phyloP scores from a whole-genome alignment of 345 rosid genomes.

The Syzygium aqueum region DNA sequence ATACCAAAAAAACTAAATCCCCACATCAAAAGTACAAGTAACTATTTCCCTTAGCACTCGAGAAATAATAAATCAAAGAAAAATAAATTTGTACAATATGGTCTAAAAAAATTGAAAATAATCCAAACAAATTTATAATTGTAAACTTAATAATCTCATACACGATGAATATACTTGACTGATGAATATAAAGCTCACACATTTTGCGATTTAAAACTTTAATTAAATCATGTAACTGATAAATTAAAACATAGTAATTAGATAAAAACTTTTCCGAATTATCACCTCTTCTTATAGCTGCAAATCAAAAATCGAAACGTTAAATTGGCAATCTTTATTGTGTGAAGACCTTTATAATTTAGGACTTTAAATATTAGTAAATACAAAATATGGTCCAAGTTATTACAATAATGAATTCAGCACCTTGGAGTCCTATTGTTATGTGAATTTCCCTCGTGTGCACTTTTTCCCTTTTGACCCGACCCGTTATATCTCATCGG shows the following conservation, averaged over 20 bases:
- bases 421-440: neutral
- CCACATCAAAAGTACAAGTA: neutral
- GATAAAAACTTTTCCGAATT: neutral
- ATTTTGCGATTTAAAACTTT: neutral
- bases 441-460: neutral
- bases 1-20: neutral
- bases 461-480: neutral
- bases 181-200: neutral
- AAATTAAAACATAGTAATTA: neutral
- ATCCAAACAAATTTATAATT: neutral
- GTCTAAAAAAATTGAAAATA: neutral
- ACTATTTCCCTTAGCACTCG: neutral
- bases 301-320: neutral
- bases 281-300: neutral
- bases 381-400: neutral
- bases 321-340: neutral
- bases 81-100: neutral
- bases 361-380: neutral
- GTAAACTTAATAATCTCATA: neutral
- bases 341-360: neutral
- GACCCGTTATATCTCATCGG: neutral
- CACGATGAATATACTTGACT: neutral
- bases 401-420: neutral
- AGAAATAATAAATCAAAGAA: neutral
- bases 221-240: neutral